Percentiles rank a stretch among this genome's conserved stretches.
These are phyloP conservation scores for Panicum hallii DNA, from an alignment of 202 grass and related monocot species.

Conservation along the genomic window DNA sequence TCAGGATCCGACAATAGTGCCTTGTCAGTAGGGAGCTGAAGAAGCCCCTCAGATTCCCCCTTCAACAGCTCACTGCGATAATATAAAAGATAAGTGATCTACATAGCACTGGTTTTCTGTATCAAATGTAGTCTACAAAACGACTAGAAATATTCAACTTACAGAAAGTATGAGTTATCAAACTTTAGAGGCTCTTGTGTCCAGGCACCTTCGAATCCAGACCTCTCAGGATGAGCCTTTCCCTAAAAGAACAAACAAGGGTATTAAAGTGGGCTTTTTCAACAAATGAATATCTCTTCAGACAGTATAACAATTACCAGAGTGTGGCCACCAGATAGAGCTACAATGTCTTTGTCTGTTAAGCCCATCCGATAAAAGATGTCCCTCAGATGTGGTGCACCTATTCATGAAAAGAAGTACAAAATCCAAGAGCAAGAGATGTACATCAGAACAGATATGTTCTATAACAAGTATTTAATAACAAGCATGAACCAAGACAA, in stretches of 20 bases:
- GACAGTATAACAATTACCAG: constrained; percentile 58
- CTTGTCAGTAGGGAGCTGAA: constrained; percentile 92
- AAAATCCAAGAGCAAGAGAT: constrained; percentile 11
- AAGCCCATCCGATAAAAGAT: constrained; percentile 95
- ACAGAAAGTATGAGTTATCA: constrained; percentile 94
- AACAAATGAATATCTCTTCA: constrained; percentile 14
- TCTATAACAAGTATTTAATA: constrained; percentile 4
- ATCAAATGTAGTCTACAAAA: not conserved
- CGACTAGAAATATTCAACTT: constrained; percentile 36
- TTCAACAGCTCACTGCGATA: constrained; percentile 70
- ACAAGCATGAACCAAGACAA: not conserved
- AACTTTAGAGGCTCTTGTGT: constrained; percentile 95
- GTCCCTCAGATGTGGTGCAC: constrained; percentile 77
- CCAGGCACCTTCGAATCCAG: constrained; percentile 95
- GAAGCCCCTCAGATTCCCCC: constrained; percentile 74
- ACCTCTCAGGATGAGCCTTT: constrained; percentile 83
- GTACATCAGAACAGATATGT: constrained; percentile 10
- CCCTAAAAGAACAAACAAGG: constrained; percentile 58
- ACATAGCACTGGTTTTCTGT: not conserved
- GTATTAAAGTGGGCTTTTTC: constrained; percentile 17
- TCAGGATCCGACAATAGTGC: constrained; percentile 77
- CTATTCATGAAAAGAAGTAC: constrained; percentile 41
- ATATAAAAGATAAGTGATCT: constrained; percentile 26
- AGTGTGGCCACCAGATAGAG: constrained; percentile 80
- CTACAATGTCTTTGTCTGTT: constrained; percentile 92